phyloP scores from a whole-genome alignment of 73 alveolate species.

The Symbiodinium natans region DNA sequence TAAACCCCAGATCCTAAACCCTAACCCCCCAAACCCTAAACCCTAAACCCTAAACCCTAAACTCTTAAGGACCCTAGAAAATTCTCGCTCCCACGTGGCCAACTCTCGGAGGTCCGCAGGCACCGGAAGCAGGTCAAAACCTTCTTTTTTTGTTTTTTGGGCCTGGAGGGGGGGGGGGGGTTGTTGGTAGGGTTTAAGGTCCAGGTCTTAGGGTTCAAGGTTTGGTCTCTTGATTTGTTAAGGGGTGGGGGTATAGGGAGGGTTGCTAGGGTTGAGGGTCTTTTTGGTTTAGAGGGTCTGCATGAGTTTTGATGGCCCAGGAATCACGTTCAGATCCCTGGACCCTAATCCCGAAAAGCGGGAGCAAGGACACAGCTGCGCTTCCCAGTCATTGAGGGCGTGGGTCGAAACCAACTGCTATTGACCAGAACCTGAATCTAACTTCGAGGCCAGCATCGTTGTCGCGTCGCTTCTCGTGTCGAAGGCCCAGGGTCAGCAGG shows the following conservation, averaged over 20 bases:
- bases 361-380: too few relatives aligned
- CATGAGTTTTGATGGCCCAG: too few relatives aligned
- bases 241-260: not conserved
- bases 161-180: not conserved
- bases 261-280: not conserved
- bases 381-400: too few relatives aligned
- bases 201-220: not conserved
- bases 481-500: constrained; percentile 68
- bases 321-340: too few relatives aligned
- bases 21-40: not conserved
- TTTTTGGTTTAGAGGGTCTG: not conserved
- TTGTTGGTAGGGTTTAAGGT: not conserved
- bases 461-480: constrained; percentile 59
- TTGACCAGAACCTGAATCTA: too few relatives aligned
- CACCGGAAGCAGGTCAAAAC: not conserved
- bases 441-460: constrained; percentile 14
- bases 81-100: not conserved
- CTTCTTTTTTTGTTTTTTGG: not conserved
- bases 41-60: not conserved
- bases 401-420: too few relatives aligned
- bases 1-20: not conserved
- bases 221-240: too few relatives aligned
- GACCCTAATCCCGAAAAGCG: too few relatives aligned
- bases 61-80: not conserved
- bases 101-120: not conserved